Conservation (phyloP, 768 basidiomycete genomes). For the Plicaturopsis crispa region DNA sequence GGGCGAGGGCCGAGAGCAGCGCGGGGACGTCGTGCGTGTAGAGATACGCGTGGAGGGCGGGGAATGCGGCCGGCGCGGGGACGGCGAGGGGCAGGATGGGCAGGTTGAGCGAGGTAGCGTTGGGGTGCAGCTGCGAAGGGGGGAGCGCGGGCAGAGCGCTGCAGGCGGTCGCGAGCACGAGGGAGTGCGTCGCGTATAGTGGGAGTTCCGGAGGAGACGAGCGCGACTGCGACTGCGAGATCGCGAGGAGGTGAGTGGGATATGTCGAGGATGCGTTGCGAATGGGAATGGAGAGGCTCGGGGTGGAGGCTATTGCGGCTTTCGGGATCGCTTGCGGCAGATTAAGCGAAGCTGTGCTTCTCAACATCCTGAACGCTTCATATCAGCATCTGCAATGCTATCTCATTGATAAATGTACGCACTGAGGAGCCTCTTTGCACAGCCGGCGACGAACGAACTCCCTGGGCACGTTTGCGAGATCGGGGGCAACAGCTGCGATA, state of each 20-base stretch:
- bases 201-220: constrained; percentile 22
- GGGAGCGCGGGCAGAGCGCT: constrained; percentile 54
- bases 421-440: constrained; percentile 34
- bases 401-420: constrained; percentile 28
- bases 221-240: constrained; percentile 22
- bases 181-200: constrained; percentile 62
- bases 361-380: no score
- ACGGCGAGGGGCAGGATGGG: constrained; percentile 60
- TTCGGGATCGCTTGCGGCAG: background rate
- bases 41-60: constrained; percentile 52
- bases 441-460: constrained; percentile 41
- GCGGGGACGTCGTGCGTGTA: constrained; percentile 51
- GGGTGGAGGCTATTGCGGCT: constrained; percentile 9
- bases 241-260: constrained; percentile 50
- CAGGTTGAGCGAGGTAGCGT: constrained; percentile 25
- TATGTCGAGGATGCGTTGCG: constrained; percentile 21
- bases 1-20: constrained; percentile 42
- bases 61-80: constrained; percentile 56
- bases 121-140: constrained; percentile 17
- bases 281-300: constrained; percentile 20
- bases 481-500: constrained; percentile 35
- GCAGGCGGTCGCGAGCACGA: constrained; percentile 66
- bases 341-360: no score
- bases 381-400: constrained; percentile 14
- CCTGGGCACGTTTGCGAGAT: constrained; percentile 31